Base-by-base conservation (phyloP, 2,329 filamentous ascomycete species). In the Monosporascus ibericus region DNA sequence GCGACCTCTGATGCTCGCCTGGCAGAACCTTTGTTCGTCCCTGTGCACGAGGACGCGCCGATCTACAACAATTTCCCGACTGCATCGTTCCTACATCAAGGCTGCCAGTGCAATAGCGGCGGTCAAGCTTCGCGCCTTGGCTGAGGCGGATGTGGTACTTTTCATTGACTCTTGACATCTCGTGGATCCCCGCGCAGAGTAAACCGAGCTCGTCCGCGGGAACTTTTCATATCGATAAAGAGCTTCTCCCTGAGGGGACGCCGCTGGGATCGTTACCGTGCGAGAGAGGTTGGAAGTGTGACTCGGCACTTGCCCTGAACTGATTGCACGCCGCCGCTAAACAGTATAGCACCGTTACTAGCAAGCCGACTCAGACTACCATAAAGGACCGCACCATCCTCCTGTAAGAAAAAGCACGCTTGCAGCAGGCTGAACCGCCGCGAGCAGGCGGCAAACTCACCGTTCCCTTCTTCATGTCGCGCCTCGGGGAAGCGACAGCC, bases 141-240 rank as follows among this genome's bases (percentile, higher is more conserved):
- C 72, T 54, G 78, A 78, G 1, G 83, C 84, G 0, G 84, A 87
- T 61, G 73, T 86, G 39, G 86, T 87, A 48, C 62, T 87, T 9
- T 80, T 86, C 11, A 68, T 85, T 20, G 84, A 87, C 63, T 84
- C 82, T 53, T 53, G 84, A 87, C 62, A 82, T 86, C 1, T 84
- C 84, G 0, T 87, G 82, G 82, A 84, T 87, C 47, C 79, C 80
- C 24, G 85, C 82, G 0, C 79, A 80, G 61, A 84, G 79, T 69
- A 77, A 77, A 51, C 84, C 84, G 1, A 75, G 22, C 72, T 22
- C 68, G 72, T 1, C 71, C 4, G 80, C 82, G 2, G 79, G 76
- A 53, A 78, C 87, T 52, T 76, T 81, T 52, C 84, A 87, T 24
- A 3, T 24, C 22, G 22, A 87, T 58, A 75, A 82, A 36, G 84